phyloP scores from a whole-genome alignment of 2,329 filamentous ascomycete genomes.

The Xylariaceae sp. region DNA sequence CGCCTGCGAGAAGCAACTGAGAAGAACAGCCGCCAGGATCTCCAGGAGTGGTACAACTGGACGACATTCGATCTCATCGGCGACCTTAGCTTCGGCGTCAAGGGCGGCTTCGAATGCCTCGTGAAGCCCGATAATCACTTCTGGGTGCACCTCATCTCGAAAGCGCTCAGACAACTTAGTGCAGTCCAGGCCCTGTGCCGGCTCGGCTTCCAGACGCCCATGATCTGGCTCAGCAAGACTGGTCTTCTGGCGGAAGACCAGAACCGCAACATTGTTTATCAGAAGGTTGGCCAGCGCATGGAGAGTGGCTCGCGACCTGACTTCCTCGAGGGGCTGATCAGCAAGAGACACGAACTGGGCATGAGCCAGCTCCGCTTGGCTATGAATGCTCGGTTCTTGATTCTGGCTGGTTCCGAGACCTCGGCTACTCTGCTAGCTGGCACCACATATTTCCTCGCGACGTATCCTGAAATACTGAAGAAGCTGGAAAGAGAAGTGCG shows the following conservation, averaged over 20 bases:
- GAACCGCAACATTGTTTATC: neutral
- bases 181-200: neutral
- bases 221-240: neutral
- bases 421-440: slow-evolving; percentile 9
- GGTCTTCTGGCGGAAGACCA: neutral
- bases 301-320: slow-evolving; percentile 6
- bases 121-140: slow-evolving; percentile 12
- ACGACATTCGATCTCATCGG: slow-evolving; percentile 25
- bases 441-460: slow-evolving; percentile 34
- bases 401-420: slow-evolving; percentile 13
- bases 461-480: slow-evolving; percentile 26
- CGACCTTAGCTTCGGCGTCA: slow-evolving; percentile 19
- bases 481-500: slow-evolving; percentile 37
- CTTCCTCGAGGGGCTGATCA: slow-evolving; percentile 14
- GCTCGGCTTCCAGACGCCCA: neutral
- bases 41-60: slow-evolving; percentile 18
- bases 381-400: slow-evolving; percentile 5
- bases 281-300: slow-evolving; percentile 2
- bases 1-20: slow-evolving; percentile 7
- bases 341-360: slow-evolving; percentile 4
- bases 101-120: slow-evolving; percentile 17
- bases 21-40: slow-evolving; percentile 4
- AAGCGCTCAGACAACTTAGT: neutral
- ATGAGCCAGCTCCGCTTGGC: neutral
- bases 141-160: slow-evolving; percentile 14